A percentile compares a stretch with the other conserved stretches of the same genome.
These are phyloP conservation scores for Colletotrichum tofieldiae DNA, from an alignment of 2,329 filamentous ascomycete genomes.

Conservation along the genomic window DNA sequence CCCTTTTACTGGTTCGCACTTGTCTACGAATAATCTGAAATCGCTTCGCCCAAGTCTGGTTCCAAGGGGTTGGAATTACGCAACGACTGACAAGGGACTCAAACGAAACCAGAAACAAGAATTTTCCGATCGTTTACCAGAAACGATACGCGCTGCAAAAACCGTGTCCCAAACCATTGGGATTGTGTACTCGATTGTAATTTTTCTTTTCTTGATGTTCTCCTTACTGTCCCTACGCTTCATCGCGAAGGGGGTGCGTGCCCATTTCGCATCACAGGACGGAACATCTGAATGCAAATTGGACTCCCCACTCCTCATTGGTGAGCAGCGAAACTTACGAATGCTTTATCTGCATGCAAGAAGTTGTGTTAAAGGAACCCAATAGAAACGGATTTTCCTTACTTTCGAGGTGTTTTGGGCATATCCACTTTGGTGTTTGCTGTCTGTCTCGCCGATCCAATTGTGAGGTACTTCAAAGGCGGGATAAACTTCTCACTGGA, in stretches of 20 bases:
- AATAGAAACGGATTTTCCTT: background rate
- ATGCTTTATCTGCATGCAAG: background rate
- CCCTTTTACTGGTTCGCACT: background rate
- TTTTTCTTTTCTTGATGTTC: background rate
- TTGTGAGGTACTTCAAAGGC: too few relatives aligned
- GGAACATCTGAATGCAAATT: too few relatives aligned
- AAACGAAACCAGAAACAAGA: conserved; percentile 21
- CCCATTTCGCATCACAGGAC: background rate
- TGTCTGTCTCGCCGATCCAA: background rate
- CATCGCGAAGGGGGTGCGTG: background rate
- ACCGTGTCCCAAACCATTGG: background rate
- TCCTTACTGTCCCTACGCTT: background rate
- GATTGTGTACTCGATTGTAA: background rate
- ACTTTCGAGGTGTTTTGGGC: background rate
- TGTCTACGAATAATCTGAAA: background rate
- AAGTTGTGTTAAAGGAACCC: background rate
- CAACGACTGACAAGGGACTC: conserved; percentile 19
- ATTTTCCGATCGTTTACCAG: conserved; percentile 15
- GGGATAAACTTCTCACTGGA: background rate
- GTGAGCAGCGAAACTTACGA: background rate
- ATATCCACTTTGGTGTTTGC: background rate
- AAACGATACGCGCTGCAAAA: conserved; percentile 15
- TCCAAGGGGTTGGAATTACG: conserved; percentile 13
- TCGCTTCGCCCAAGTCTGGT: background rate
- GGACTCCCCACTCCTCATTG: background rate